Evolutionary conservation across 106 monocot species (phyloP).

Genomic region (Posidonia australis): DNA sequence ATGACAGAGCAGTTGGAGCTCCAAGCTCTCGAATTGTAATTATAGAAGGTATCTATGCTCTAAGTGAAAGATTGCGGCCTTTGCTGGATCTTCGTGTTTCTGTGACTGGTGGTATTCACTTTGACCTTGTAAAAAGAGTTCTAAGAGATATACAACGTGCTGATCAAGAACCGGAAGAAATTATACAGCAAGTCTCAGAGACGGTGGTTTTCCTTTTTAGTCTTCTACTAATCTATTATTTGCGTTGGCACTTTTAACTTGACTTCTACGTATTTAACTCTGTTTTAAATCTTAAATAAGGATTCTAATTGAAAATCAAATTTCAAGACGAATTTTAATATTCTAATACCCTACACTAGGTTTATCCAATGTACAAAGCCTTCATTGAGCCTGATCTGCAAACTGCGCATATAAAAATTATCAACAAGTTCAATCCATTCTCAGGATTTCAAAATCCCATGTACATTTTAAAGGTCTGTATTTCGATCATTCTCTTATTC

Average conservation of each 20-base stretch:
- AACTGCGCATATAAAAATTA: constrained; percentile 95
- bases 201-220: constrained; percentile 40
- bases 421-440: constrained; percentile 98
- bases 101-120: constrained; percentile 96
- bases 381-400: constrained; percentile 95
- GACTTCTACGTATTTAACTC: background rate
- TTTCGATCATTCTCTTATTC: background rate
- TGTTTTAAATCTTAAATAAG: background rate
- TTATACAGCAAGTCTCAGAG: constrained; percentile 95
- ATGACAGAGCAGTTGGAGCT: constrained; percentile 69
- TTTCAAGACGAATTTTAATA: background rate
- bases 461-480: constrained; percentile 89
- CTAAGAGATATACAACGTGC: constrained; percentile 95
- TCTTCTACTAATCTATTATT: background rate
- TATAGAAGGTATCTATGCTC: constrained; percentile 93
- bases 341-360: constrained; percentile 21
- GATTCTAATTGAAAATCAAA: background rate
- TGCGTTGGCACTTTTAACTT: background rate
- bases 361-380: constrained; percentile 99
- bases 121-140: constrained; percentile 98
- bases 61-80: constrained; percentile 77
- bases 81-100: constrained; percentile 86
- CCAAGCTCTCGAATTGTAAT: constrained; percentile 87
- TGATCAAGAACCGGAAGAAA: constrained; percentile 97
- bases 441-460: constrained; percentile 95